Conservation (phyloP, 2,329 filamentous ascomycete species). For the Fusarium piperis region DNA sequence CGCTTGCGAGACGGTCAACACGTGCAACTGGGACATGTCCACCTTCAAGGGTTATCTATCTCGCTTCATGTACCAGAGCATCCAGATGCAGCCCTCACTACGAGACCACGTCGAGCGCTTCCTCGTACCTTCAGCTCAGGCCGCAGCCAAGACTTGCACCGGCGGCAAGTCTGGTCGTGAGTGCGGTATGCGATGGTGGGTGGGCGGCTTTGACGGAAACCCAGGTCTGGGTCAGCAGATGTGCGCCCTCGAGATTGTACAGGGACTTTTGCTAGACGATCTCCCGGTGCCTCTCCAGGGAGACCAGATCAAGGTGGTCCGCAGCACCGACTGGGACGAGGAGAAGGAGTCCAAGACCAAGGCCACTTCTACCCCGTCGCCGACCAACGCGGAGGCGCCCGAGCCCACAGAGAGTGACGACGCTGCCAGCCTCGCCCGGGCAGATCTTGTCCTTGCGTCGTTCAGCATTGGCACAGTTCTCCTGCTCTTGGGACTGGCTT, state of each 20-base stretch:
- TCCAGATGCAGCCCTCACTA: conserved; percentile 66
- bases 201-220: conserved; percentile 63
- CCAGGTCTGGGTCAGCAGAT: conserved; percentile 71
- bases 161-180: conserved; percentile 61
- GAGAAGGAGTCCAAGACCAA: conserved; percentile 23
- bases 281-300: conserved; percentile 58
- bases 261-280: conserved; percentile 62
- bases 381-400: conserved; percentile 5
- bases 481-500: conserved; percentile 31
- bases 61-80: conserved; percentile 70
- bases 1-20: conserved; percentile 68
- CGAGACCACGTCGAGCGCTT: conserved; percentile 56
- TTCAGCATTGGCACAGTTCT: conserved; percentile 35
- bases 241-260: conserved; percentile 70
- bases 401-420: conserved; percentile 31
- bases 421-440: conserved; percentile 26
- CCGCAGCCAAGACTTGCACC: conserved; percentile 66
- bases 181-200: conserved; percentile 73
- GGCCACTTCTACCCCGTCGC: conserved; percentile 21
- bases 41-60: conserved; percentile 75
- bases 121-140: conserved; percentile 62
- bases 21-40: conserved; percentile 71
- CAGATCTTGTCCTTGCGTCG: conserved; percentile 30
- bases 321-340: conserved; percentile 40
- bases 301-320: conserved; percentile 58